Base-by-base conservation (phyloP, 106 monocot genomes). In the Dactylorhiza incarnata region DNA sequence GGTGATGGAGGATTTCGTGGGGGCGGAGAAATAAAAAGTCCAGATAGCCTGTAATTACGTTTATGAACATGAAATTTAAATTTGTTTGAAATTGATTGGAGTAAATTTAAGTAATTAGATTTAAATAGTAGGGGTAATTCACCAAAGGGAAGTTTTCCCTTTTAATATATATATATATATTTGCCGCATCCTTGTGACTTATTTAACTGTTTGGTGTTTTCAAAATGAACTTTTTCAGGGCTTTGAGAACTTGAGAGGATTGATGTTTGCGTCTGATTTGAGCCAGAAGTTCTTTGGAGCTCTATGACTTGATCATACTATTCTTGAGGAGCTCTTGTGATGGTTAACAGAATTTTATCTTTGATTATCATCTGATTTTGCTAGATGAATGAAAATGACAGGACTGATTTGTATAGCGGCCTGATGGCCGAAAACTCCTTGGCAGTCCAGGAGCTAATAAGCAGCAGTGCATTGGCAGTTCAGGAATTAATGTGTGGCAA, bases 401-500 rank as follows among this genome's bases (percentile, higher is more conserved):
- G 72, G 72, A 4, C 49, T 72, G 72, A 72, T 72, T 72, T 72
- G 22, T 72, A 10, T 72, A 49, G 72, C 15, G 47, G 72, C 49
- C 72, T 72, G 0, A 72, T 72, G 72, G 20, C 72, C 5, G 72
- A 72, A 16, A 72, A 23, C 23, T 45, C 72, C 49, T 72, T 72
- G 47, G 72, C 15, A 23, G 72, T 72, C 19, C 49, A 49, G 23
- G 72, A 72, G 49, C 23, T 72, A 23, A 72, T 72, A 10, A 49
- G 10, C 49, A 72, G 15, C 44, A 49, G 16, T 23, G 48, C 72
- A 11, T 23, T 72, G 49, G 72, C 72, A 48, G 72, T 72, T 49
- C 72, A 72, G 48, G 72, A 72, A 49, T 72, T 72, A 72, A 72
- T 72, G 48, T 44, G 72, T 7, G 72, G 72, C 48, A 72, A 48